A percentile compares a stretch with the other conserved stretches of the same genome.
Conservation (phyloP, 2,329 filamentous ascomycete genomes). For the Trichothecium sympodiale region DNA sequence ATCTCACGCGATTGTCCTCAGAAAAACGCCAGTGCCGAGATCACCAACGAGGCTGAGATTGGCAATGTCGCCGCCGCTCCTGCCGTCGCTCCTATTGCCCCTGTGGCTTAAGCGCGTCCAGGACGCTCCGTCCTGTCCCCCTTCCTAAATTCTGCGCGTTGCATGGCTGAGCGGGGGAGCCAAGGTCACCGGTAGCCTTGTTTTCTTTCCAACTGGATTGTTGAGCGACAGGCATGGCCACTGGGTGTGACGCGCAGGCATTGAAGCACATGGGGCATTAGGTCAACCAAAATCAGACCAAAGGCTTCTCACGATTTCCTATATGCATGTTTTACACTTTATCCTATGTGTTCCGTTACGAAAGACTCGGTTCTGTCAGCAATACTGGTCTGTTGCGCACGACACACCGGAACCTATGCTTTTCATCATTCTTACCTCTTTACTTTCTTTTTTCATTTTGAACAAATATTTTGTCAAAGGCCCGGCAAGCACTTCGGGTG, state of each 20-base stretch:
- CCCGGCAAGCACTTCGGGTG: no score
- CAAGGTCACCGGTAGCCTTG: not conserved
- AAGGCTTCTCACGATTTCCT: not conserved
- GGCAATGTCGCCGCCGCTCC: constrained; percentile 29
- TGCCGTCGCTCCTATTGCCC: constrained; percentile 33
- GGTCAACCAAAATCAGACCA: not conserved
- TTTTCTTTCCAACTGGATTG: constrained; percentile 5
- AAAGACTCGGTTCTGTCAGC: no score
- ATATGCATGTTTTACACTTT: constrained; percentile 2
- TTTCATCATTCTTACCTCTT: not conserved
- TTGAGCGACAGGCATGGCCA: not conserved
- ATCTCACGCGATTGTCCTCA: constrained; percentile 91
- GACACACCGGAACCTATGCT: not conserved
- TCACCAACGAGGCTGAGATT: constrained; percentile 32
- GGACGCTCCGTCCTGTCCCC: constrained; percentile 3
- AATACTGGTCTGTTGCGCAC: no score
- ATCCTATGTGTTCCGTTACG: constrained; percentile 1
- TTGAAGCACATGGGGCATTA: not conserved
- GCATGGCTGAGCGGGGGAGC: no score
- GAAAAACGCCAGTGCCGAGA: constrained; percentile 47
- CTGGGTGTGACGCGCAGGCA: not conserved
- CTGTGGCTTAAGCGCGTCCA: constrained; percentile 22
- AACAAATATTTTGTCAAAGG: not conserved
- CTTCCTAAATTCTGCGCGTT: not conserved
- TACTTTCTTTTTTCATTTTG: not conserved